Percentiles rank a stretch among this genome's conserved stretches.
Evolutionary conservation across 1,139 yeast species (phyloP).

Genomic region (Zygoascus meyerae): DNA sequence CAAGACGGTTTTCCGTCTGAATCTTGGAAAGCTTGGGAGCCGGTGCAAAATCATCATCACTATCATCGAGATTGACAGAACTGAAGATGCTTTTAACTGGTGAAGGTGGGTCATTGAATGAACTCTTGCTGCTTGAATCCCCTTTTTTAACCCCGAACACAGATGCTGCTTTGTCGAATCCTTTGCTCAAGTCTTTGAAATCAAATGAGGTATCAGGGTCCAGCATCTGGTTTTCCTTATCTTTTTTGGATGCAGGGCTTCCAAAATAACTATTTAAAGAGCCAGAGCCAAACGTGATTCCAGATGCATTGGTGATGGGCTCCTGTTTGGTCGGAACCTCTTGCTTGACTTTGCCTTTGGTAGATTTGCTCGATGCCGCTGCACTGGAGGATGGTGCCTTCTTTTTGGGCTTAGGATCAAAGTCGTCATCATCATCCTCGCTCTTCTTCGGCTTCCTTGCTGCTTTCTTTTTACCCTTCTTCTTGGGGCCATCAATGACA

Average conservation of each 20-base stretch:
- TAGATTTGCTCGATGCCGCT: conserved; percentile 10
- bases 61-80: conserved; percentile 7
- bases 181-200: conserved; percentile 16
- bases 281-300: conserved; percentile 9
- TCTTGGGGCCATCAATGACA: conserved; percentile 20
- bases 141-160: conserved; percentile 4
- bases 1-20: background rate
- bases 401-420: conserved; percentile 17
- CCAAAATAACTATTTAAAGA: conserved; percentile 8
- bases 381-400: conserved; percentile 14
- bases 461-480: conserved; percentile 21
- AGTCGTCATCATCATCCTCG: conserved; percentile 19
- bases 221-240: conserved; percentile 6
- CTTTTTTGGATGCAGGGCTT: conserved; percentile 9
- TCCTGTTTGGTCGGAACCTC: conserved; percentile 2
- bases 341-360: conserved; percentile 7
- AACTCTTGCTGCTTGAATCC: background rate
- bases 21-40: background rate
- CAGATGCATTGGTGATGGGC: background rate
- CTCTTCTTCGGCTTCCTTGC: conserved; percentile 12
- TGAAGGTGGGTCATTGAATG: conserved; percentile 5
- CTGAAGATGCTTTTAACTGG: conserved; percentile 6
- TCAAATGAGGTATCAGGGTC: conserved; percentile 15
- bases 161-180: conserved; percentile 11
- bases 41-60: conserved; percentile 11